Evolutionary conservation across 2,329 filamentous ascomycete species (phyloP), one percentile per base, ranked within the genome.

Genomic region (Dactylellina cionopaga): DNA sequence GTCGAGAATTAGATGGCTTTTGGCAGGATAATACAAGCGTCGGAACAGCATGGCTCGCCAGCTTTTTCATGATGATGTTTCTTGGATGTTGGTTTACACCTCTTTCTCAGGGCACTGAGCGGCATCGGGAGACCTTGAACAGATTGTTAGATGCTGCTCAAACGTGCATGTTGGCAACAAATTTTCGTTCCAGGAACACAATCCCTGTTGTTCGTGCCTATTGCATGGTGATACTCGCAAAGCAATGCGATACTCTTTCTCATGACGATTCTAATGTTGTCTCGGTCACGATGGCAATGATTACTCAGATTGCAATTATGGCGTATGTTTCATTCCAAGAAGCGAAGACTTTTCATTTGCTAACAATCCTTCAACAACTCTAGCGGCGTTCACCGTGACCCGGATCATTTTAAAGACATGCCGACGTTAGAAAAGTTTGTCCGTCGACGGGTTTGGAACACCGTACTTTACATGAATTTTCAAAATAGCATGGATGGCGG

Each of bases 401-500:
- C 68, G 5, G 68, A 72, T 11, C 56, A 72, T 25, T 72, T 65
- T 27, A 72, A 72, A 11, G 68, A 65, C 19, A 72, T 72, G 68
- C 68, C 68, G 2, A 7, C 10, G 9, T 27, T 72, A 1, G 68
- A 72, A 33, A 72, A 65, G 17, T 65, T 65, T 24, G 29, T 59
- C 4, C 68, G 68, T 9, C 43, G 68, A 31, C 51, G 68, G 19
- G 35, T 72, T 5, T 72, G 68, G 68, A 72, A 65, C 11, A 72
- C 68, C 5, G 55, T 72, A 13, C 59, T 72, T 1, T 72, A 72
- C 37, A 72, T 72, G 68, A 72, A 72, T 19, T 72, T 72, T 19
- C 68, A 72, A 37, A 72, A 72, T 41, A 72, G 68, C 44, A 72
- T 72, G 68, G 68, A 72, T 41, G 68, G 51, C 1, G 68, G 68